A percentile compares a stretch with the other conserved stretches of the same genome.
phyloP scores from a whole-genome alignment of 2,329 filamentous ascomycete species.

The Thelonectria discophora region DNA sequence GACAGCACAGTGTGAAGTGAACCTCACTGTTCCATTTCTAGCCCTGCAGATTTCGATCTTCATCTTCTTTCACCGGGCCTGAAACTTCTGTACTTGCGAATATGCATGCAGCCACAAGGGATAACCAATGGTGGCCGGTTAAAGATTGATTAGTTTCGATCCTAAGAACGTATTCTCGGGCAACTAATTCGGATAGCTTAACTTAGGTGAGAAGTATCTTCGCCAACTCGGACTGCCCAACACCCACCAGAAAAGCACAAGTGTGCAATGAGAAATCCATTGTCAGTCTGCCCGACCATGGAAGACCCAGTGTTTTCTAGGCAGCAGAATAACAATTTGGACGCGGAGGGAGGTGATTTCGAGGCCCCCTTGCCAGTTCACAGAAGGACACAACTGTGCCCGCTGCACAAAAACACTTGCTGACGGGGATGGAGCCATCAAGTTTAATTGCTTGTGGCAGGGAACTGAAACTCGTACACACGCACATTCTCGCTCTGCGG shows the following conservation, averaged over 20 bases:
- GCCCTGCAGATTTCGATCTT: too few species aligned
- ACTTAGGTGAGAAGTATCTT: too few species aligned
- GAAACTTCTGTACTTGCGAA: neutral
- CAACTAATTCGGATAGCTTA: too few species aligned
- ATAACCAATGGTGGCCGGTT: too few species aligned
- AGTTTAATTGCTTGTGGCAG: conserved; percentile 12
- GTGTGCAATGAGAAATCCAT: too few species aligned
- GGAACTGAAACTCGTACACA: neutral
- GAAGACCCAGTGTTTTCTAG: conserved; percentile 21
- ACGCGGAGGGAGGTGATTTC: neutral
- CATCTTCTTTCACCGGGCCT: neutral
- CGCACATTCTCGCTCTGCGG: conserved; percentile 3
- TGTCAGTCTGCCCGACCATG: neutral
- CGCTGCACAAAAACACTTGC: conserved; percentile 4
- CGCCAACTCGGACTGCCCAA: too few species aligned
- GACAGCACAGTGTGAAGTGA: neutral
- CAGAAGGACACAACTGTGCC: neutral
- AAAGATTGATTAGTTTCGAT: too few species aligned
- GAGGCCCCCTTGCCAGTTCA: conserved; percentile 1
- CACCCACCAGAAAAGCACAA: too few species aligned
- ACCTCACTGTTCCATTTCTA: too few species aligned
- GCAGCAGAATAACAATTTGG: conserved; percentile 30
- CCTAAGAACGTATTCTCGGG: too few species aligned
- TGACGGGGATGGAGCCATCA: neutral
- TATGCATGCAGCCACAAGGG: too few species aligned